phyloP scores from a whole-genome alignment of 2,329 filamentous ascomycete species.

The Aspergillus sp. region DNA sequence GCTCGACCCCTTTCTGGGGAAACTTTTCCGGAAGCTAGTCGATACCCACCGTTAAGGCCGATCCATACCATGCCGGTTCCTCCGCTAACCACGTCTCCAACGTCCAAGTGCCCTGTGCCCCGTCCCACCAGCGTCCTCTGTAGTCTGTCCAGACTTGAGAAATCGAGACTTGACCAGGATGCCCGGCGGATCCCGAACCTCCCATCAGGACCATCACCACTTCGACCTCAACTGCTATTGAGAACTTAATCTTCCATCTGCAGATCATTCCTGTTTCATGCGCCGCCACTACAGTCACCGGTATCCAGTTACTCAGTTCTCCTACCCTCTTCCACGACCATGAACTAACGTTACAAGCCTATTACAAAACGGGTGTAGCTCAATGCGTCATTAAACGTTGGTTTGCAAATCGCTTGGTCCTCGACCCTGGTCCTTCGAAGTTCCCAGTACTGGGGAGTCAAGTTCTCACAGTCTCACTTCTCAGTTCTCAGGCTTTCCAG shows the following conservation, averaged over 20 bases:
- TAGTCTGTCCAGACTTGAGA: neutral
- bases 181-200: neutral
- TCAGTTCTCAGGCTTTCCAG: no score
- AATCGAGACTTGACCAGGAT: neutral
- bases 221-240: neutral
- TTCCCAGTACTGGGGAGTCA: no score
- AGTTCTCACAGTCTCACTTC: no score
- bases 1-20: constrained; percentile 6
- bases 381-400: neutral
- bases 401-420: neutral
- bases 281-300: neutral
- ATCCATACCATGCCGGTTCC: neutral
- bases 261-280: constrained; percentile 3
- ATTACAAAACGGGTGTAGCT: neutral
- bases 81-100: constrained; percentile 1
- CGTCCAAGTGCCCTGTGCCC: constrained; percentile 1
- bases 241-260: constrained; percentile 5
- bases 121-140: neutral
- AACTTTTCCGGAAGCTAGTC: constrained; percentile 6
- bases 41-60: neutral
- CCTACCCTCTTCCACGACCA: neutral
- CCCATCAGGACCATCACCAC: neutral
- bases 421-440: neutral
- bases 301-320: neutral
- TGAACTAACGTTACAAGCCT: neutral